These are phyloP conservation scores for Boletus pseudo-olivaceus DNA, from an alignment of 768 basidiomycete genomes.

Conservation along the genomic window DNA sequence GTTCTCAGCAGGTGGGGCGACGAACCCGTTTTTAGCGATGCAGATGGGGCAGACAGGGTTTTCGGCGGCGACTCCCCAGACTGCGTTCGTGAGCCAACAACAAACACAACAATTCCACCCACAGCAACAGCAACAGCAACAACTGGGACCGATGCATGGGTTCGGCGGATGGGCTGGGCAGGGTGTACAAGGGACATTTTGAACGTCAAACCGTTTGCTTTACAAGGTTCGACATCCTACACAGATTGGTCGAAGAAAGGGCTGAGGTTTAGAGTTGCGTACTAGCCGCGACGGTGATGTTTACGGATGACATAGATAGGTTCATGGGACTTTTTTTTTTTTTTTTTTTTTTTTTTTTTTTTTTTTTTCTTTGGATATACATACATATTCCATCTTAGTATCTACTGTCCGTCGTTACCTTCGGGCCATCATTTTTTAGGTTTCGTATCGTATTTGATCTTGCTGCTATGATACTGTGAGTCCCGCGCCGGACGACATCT, in stretches of 20 bases:
- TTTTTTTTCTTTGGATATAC: not conserved
- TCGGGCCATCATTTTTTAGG: not conserved
- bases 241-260: not conserved
- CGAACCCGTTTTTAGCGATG: constrained; percentile 19
- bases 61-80: constrained; percentile 29
- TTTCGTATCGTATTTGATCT: not conserved
- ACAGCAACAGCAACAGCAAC: constrained; percentile 22
- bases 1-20: constrained; percentile 1
- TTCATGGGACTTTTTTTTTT: constrained; percentile 1
- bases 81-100: constrained; percentile 21
- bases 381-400: not conserved
- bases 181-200: constrained; percentile 15
- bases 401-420: not conserved
- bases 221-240: not conserved
- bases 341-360: not conserved
- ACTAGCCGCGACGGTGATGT: not conserved
- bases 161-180: constrained; percentile 21
- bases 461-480: not conserved
- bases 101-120: not conserved
- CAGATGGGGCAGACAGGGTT: constrained; percentile 16
- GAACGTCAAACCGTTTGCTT: not conserved
- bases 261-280: not conserved
- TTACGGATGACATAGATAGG: not conserved
- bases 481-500: not conserved
- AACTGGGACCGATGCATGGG: constrained; percentile 8